Conservation (phyloP, 75 land plant species). For the Isoetes taiwanensis region DNA sequence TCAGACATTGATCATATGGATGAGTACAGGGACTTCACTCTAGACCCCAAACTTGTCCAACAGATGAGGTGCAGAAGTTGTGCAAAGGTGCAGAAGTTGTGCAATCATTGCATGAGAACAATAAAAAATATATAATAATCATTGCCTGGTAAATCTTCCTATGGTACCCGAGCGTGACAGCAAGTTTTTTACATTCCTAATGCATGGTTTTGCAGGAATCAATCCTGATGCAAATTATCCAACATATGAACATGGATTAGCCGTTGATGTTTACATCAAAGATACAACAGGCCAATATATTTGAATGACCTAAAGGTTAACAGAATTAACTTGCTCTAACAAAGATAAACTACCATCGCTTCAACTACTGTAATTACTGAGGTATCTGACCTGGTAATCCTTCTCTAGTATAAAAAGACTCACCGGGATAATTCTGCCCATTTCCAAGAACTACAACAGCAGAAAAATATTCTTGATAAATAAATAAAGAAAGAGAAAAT, state of each 20-base stretch:
- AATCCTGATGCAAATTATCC: conserved; percentile 10
- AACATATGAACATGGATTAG: conserved; percentile 9
- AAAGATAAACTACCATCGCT: too few species aligned
- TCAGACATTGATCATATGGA: conserved; percentile 18
- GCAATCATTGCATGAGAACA: conserved; percentile 7
- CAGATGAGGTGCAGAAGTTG: conserved; percentile 10
- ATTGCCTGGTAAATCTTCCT: conserved; percentile 17
- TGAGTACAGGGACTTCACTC: conserved; percentile 16
- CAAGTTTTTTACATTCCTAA: not conserved
- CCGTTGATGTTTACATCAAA: conserved; percentile 12
- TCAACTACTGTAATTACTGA: too few species aligned
- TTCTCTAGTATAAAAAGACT: too few species aligned
- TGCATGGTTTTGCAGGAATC: conserved; percentile 1
- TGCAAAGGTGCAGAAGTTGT: too few species aligned
- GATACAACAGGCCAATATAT: not conserved
- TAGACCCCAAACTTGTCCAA: conserved; percentile 9
- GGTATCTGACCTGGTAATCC: too few species aligned
- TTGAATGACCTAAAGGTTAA: too few species aligned
- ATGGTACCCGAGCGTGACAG: too few species aligned
- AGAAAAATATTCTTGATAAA: too few species aligned
- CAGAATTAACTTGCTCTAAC: too few species aligned
- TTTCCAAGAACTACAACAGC: too few species aligned
- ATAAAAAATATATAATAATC: conserved; percentile 10
- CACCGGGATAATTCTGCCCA: too few species aligned
- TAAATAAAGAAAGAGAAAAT: too few species aligned